Base-by-base conservation (phyloP, 306 rosid genomes). In the Trifolium dubium region DNA sequence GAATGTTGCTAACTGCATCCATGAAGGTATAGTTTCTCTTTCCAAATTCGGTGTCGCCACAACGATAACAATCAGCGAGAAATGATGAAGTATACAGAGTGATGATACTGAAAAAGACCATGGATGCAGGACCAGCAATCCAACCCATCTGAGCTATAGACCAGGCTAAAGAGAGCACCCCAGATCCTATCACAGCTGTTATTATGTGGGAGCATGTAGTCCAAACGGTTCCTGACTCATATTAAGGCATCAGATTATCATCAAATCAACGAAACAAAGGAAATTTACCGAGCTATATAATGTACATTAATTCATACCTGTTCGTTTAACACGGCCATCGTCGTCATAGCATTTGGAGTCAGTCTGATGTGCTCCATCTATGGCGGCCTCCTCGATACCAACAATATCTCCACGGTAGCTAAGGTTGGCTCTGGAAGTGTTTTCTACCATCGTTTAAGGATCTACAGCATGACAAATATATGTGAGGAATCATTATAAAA, bases 151-250 rank as follows among this genome's bases (percentile, higher is more conserved):
- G 92, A 5, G 87, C 85, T 1, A 88, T 35, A 17, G 90, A 86
- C 92, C 92, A 88, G 1, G 90, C 84, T 44, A 88, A 69, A 15
- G 92, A 86, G 6, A 88, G 80, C 50, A 88, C 92, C 40, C 92
- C 92, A 2, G 92, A 86, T 51, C 92, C 92, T 35, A 88, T 83
- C 80, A 88, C 92, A 0, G 88, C 88, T 2, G 92, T 88, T 66
- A 88, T 86, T 74, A 88, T 86, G 34, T 88, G 92, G 35, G 92
- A 82, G 62, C 88, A 84, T 9, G 88, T 83, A 2, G 92, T 88
- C 90, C 92, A 88, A 29, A 86, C 13, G 8, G 64, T 83, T 40
- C 92, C 92, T 88, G 67, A 9, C 37, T 6, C 76, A 60, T 23
- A 50, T 56, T n/a, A 61, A 69, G 65, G 28, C 35, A 61, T 39